These are phyloP conservation scores for Closterium sp. DNA, from an alignment of 139 green algal genomes.

Conservation along the genomic window DNA sequence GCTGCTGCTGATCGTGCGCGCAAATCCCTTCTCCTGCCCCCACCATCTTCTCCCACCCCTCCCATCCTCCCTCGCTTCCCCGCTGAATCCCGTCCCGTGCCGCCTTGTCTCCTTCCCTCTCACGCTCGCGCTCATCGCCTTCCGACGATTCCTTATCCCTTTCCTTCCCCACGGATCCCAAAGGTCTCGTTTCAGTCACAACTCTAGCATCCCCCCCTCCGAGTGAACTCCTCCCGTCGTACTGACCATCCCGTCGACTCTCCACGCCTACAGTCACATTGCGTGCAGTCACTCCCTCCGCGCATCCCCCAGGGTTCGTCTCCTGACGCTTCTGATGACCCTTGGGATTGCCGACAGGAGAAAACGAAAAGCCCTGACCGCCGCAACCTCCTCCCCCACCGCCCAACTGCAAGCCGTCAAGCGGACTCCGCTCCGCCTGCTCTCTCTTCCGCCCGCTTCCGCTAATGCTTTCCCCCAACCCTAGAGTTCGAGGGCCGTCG, in stretches of 20 bases:
- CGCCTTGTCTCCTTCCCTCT: neutral
- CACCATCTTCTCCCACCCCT: neutral
- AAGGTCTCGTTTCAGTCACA: neutral
- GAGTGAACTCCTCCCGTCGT: neutral
- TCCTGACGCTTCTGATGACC: neutral
- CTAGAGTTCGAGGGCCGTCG: neutral
- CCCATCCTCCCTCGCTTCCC: neutral
- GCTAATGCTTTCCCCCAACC: neutral
- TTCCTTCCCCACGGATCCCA: neutral
- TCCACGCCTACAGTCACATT: neutral
- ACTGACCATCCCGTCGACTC: neutral
- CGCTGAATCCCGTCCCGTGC: neutral
- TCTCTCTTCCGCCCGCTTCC: neutral
- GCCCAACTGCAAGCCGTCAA: neutral
- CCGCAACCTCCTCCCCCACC: neutral
- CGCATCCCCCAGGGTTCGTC: neutral
- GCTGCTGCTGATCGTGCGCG: neutral
- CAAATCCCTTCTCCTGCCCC: neutral
- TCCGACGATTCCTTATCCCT: neutral
- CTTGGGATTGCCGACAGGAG: neutral
- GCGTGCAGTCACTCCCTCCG: neutral
- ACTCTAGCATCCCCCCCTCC: neutral
- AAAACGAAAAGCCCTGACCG: neutral
- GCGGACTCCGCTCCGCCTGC: neutral
- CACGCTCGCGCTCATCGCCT: neutral